Evolutionary conservation across 352 stramenopile genomes (phyloP).

Genomic region (Globisporangium apiculatum): DNA sequence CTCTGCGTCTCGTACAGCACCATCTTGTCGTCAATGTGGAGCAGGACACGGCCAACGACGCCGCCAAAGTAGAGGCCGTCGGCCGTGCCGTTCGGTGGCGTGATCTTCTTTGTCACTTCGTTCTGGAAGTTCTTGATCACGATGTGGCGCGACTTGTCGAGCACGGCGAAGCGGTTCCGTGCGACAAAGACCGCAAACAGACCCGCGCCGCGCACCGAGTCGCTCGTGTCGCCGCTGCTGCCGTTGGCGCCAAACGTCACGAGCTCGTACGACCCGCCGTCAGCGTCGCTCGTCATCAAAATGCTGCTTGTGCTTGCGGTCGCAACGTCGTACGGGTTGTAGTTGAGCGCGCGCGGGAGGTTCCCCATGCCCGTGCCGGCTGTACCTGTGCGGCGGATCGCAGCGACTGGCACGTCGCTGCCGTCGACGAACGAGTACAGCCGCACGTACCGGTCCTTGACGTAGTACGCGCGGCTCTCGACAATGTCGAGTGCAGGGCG

Average conservation of each 20-base stretch:
- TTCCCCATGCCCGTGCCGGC: constrained; percentile 87
- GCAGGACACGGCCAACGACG: constrained; percentile 94
- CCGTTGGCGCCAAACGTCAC: constrained; percentile 88
- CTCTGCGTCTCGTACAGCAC: constrained; percentile 98
- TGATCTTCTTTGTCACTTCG: constrained; percentile 97
- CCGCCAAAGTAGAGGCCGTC: constrained; percentile 96
- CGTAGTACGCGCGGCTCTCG: constrained; percentile 91
- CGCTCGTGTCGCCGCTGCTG: constrained; percentile 71
- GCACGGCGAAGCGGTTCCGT: constrained; percentile 96
- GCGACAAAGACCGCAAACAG: constrained; percentile 96
- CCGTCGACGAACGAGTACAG: constrained; percentile 92
- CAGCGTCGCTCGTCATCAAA: constrained; percentile 92
- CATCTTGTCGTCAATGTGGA: constrained; percentile 96
- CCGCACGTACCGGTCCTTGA: constrained; percentile 97
- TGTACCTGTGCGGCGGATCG: constrained; percentile 60
- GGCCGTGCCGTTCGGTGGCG: constrained; percentile 92
- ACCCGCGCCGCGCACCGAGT: constrained; percentile 92
- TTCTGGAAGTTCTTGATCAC: constrained; percentile 99
- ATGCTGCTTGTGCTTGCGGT: constrained; percentile 87
- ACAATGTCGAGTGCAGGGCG: constrained; percentile 91
- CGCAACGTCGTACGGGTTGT: constrained; percentile 94
- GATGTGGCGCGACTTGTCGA: constrained; percentile 96
- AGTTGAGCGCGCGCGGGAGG: constrained; percentile 91
- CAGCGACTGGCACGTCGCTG: constrained; percentile 67
- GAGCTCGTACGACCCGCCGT: constrained; percentile 97